phyloP scores from a whole-genome alignment of 345 rosid species.

The Litchi chinensis region DNA sequence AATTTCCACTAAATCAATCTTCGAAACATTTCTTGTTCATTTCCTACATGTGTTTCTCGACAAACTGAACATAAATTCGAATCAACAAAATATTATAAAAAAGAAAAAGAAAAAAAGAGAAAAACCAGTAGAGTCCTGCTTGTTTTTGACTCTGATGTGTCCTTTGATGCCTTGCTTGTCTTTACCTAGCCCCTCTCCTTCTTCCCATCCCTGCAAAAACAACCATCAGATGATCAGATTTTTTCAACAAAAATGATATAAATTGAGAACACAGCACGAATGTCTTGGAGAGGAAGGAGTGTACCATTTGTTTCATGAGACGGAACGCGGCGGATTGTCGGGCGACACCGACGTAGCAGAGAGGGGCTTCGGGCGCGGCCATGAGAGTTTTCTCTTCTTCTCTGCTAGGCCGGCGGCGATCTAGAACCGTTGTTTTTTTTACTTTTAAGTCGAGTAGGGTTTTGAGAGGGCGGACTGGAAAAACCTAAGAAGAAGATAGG shows the following conservation, averaged over 20 bases:
- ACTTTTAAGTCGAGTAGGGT: constrained; percentile 20
- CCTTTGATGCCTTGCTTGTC: constrained; percentile 98
- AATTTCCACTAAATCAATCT: not conserved
- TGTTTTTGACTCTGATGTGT: constrained; percentile 80
- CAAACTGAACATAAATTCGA: not conserved
- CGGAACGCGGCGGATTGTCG: constrained; percentile 89
- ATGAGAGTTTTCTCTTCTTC: constrained; percentile 35
- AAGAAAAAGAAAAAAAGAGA: not conserved
- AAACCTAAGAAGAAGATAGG: constrained; percentile 33
- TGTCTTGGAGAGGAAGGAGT: not conserved
- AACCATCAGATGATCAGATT: constrained; percentile 6
- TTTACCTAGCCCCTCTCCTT: constrained; percentile 98
- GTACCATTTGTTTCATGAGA: constrained; percentile 96
- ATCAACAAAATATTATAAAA: not conserved
- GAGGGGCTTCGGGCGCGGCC: constrained; percentile 94
- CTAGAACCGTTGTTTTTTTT: constrained; percentile 35
- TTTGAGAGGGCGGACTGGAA: constrained; percentile 6
- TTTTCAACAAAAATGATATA: not conserved
- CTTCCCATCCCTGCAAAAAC: constrained; percentile 86
- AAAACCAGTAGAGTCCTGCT: constrained; percentile 78
- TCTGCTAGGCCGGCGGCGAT: constrained; percentile 28
- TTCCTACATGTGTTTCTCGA: no score
- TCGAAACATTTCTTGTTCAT: not conserved
- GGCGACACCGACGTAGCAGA: constrained; percentile 77
- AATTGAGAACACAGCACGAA: not conserved